Evolutionary conservation across 2,329 filamentous ascomycete genomes (phyloP).

Genomic region (Colletotrichum godetiae): DNA sequence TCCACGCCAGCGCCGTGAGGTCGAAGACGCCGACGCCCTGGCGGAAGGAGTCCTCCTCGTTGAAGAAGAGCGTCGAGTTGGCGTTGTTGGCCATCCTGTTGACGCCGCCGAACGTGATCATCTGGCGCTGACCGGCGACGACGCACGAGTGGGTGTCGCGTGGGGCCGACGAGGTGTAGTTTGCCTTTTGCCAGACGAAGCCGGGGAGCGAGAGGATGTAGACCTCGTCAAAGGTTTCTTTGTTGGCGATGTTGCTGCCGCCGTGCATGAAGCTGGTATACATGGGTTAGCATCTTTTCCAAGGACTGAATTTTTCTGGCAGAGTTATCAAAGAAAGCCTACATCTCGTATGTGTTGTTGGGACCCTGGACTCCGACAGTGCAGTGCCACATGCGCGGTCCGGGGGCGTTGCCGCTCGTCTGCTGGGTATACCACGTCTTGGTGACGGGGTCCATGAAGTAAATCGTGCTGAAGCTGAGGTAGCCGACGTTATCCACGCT

Average conservation of each 20-base stretch:
- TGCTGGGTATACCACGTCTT: conserved; percentile 33
- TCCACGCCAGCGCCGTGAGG: conserved; percentile 33
- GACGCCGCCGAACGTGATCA: conserved; percentile 34
- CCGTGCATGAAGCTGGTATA: conserved; percentile 35
- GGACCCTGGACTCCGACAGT: conserved; percentile 24
- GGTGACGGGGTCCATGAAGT: conserved; percentile 35
- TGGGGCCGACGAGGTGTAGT: conserved; percentile 22
- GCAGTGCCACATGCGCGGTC: conserved; percentile 30
- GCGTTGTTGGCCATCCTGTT: background rate
- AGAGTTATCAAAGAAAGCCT: background rate
- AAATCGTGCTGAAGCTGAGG: conserved; percentile 28
- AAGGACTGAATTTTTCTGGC: background rate
- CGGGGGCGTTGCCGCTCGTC: conserved; percentile 31
- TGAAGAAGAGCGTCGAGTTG: conserved; percentile 13
- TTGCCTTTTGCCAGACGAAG: conserved; percentile 36
- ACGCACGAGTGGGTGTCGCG: conserved; percentile 29
- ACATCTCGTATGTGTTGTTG: conserved; percentile 37
- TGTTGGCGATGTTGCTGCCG: conserved; percentile 18
- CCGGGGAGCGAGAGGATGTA: conserved; percentile 36
- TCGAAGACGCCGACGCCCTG: conserved; percentile 36
- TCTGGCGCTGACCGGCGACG: conserved; percentile 34
- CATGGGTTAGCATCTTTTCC: background rate
- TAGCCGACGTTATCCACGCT: conserved; percentile 14
- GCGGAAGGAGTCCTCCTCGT: conserved; percentile 19
- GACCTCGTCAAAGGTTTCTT: conserved; percentile 25